Evolutionary conservation across 352 stramenopile genomes (phyloP).

Genomic region (Plasmopara viticola): DNA sequence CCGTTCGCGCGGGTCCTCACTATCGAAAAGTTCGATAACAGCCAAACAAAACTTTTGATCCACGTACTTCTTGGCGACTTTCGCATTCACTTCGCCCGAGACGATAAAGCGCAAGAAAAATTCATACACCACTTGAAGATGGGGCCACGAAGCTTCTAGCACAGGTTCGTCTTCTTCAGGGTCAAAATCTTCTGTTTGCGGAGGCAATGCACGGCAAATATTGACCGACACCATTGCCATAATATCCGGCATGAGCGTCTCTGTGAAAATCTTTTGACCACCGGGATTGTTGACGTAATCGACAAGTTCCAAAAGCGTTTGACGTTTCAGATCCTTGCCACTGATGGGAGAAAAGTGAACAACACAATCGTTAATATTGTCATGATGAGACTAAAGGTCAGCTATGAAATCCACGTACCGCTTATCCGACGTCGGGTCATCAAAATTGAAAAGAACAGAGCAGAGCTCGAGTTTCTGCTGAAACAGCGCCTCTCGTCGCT

Average conservation of each 20-base stretch:
- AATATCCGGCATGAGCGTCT: constrained; percentile 95
- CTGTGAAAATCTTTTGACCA: constrained; percentile 96
- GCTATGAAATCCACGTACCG: constrained; percentile 33
- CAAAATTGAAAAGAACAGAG: constrained; percentile 95
- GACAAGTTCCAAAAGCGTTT: constrained; percentile 98
- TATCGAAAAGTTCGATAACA: constrained; percentile 93
- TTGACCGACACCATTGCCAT: constrained; percentile 91
- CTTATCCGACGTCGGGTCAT: constrained; percentile 93
- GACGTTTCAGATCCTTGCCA: constrained; percentile 96
- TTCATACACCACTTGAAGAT: constrained; percentile 98
- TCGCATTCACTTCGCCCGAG: constrained; percentile 95
- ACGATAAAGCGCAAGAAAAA: constrained; percentile 99
- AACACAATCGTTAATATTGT: too few relatives aligned
- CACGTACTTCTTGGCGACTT: constrained; percentile 96
- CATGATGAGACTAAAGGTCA: constrained; percentile 14
- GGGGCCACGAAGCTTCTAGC: constrained; percentile 95
- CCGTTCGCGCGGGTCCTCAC: constrained; percentile 95
- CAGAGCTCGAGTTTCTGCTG: constrained; percentile 95
- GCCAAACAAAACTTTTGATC: constrained; percentile 96
- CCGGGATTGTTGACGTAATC: constrained; percentile 98
- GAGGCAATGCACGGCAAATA: constrained; percentile 91
- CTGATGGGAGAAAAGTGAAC: constrained; percentile 15
- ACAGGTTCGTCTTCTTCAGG: constrained; percentile 98
- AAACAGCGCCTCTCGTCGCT: constrained; percentile 90
- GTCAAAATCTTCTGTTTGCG: constrained; percentile 97